Evolutionary conservation across 441 rosid genomes (phyloP).

Genomic region (Lepidium campestre): DNA sequence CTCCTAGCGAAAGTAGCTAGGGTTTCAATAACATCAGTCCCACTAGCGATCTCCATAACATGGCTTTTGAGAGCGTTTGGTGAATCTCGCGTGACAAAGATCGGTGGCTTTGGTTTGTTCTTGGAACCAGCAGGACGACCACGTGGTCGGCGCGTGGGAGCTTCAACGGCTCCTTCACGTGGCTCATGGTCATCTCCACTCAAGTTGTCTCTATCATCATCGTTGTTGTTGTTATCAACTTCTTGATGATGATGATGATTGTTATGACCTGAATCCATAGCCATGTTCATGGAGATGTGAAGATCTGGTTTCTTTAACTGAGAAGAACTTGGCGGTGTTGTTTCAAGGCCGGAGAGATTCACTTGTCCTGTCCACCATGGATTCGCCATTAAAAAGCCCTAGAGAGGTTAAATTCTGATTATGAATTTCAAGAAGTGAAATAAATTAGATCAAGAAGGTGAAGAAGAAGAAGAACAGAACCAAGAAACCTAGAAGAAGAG

Average conservation of each 20-base stretch:
- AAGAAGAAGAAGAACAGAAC: conserved; percentile 7
- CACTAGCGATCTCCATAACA: conserved; percentile 57
- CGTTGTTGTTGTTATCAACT: conserved; percentile 23
- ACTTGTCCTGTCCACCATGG: conserved; percentile 77
- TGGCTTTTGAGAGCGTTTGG: conserved; percentile 64
- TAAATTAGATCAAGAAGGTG: no score
- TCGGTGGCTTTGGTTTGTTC: conserved; percentile 72
- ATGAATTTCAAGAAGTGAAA: background rate
- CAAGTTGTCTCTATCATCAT: conserved; percentile 29
- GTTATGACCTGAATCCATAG: conserved; percentile 25
- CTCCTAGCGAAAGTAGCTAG: conserved; percentile 58
- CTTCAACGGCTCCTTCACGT: conserved; percentile 57
- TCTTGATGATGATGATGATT: conserved; percentile 30
- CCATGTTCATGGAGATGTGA: conserved; percentile 53
- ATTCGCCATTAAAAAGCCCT: conserved; percentile 45
- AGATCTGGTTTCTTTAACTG: conserved; percentile 65
- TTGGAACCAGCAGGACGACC: conserved; percentile 73
- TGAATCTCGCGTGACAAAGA: conserved; percentile 64
- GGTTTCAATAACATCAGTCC: conserved; percentile 60
- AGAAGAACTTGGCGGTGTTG: conserved; percentile 46
- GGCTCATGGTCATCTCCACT: conserved; percentile 52
- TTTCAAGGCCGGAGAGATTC: conserved; percentile 56
- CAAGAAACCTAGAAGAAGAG: conserved; percentile 2
- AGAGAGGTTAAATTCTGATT: background rate
- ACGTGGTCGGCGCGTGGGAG: conserved; percentile 54